Conservation (phyloP, 2,329 filamentous ascomycete genomes). For the Metarhizium robertsii region DNA sequence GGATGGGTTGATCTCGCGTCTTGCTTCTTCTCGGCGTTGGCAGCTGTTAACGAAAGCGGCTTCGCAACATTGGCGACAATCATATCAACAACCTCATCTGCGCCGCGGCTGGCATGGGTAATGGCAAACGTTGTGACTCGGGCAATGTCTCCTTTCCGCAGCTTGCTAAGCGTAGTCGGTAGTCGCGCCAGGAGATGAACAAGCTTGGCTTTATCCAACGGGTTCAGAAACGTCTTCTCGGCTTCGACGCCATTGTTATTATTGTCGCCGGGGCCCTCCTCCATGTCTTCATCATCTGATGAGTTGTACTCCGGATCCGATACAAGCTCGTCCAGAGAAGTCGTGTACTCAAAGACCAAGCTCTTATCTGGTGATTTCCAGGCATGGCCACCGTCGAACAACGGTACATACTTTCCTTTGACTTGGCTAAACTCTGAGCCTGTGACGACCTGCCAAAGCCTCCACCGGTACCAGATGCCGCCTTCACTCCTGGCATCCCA, state of each 20-base stretch:
- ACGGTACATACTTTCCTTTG: slow-evolving; percentile 45
- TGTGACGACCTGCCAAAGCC: slow-evolving; percentile 78
- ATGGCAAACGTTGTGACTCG: slow-evolving; percentile 83
- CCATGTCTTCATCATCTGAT: slow-evolving; percentile 69
- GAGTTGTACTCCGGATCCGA: slow-evolving; percentile 81
- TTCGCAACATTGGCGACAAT: slow-evolving; percentile 73
- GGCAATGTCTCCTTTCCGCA: slow-evolving; percentile 79
- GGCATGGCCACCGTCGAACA: slow-evolving; percentile 68
- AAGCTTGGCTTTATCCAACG: slow-evolving; percentile 74
- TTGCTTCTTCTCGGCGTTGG: slow-evolving; percentile 48
- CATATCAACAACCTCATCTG: slow-evolving; percentile 85
- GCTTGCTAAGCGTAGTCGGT: slow-evolving; percentile 62
- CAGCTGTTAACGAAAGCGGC: slow-evolving; percentile 64
- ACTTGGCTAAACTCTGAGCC: slow-evolving; percentile 39
- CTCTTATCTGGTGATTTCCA: slow-evolving; percentile 67
- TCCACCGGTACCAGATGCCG: slow-evolving; percentile 88
- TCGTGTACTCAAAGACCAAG: slow-evolving; percentile 74
- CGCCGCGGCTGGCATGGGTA: slow-evolving; percentile 72
- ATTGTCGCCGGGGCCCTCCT: slow-evolving; percentile 47
- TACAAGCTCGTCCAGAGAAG: slow-evolving; percentile 67
- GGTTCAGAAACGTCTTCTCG: slow-evolving; percentile 64
- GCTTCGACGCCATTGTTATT: slow-evolving; percentile 29
- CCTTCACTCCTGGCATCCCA: slow-evolving; percentile 75
- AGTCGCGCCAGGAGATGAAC: slow-evolving; percentile 75
- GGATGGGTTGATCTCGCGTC: slow-evolving; percentile 23